These are phyloP conservation scores for Hypoxylon sp. DNA, from an alignment of 2,329 filamentous ascomycete species.

Conservation along the genomic window DNA sequence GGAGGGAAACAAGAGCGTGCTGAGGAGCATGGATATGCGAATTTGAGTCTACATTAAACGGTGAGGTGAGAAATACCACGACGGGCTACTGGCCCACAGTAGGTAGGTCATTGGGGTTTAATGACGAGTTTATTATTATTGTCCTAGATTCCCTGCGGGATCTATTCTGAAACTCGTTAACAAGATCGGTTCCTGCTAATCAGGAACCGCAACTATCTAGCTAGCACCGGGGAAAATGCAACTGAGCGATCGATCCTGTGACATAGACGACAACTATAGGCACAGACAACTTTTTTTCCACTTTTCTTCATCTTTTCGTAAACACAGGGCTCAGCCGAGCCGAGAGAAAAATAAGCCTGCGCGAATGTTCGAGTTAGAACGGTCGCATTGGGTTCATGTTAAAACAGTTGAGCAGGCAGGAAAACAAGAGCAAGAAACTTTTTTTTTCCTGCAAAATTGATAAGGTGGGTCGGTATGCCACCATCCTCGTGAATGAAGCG, in stretches of 20 bases:
- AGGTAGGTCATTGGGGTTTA: neutral
- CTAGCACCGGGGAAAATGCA: neutral
- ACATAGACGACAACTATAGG: neutral
- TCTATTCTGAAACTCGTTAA: conserved; percentile 19
- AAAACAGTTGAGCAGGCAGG: neutral
- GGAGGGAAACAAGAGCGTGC: neutral
- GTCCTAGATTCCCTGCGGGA: neutral
- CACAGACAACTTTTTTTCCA: neutral
- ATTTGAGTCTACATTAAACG: neutral
- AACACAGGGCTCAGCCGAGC: neutral
- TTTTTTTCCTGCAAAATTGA: neutral
- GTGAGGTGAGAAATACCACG: neutral
- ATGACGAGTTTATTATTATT: conserved; percentile 18
- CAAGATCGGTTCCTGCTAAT: neutral
- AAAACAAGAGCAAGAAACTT: neutral
- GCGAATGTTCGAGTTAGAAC: neutral
- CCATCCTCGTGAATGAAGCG: neutral
- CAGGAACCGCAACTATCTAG: neutral
- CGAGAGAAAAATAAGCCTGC: neutral
- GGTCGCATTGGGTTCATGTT: neutral
- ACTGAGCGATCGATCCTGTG: neutral
- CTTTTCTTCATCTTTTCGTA: neutral
- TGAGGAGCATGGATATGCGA: neutral
- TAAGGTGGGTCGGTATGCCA: neutral
- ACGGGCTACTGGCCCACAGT: neutral